These are phyloP conservation scores for Marchantia polymorpha DNA, from an alignment of 225 moss, liverwort and hornwort genomes.

Conservation along the genomic window DNA sequence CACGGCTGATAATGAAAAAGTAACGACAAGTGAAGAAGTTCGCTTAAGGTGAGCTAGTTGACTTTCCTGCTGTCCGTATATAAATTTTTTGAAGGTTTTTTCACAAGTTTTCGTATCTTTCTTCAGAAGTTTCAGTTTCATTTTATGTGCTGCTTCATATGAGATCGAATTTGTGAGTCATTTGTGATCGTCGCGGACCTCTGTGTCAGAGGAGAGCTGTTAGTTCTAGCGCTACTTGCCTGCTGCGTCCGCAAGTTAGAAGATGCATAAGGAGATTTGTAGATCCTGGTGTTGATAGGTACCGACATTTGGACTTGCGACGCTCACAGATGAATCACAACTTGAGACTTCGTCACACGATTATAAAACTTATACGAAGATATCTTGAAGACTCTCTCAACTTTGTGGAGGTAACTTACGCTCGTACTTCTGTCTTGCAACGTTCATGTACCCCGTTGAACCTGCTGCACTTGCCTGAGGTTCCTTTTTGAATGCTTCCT, in stretches of 20 bases:
- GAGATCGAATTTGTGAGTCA: background rate
- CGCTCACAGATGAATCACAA: constrained; percentile 88
- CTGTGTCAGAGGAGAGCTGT: background rate
- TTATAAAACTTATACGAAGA: constrained; percentile 85
- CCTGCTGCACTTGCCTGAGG: background rate
- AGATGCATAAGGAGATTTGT: constrained; percentile 65
- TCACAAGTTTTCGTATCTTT: background rate
- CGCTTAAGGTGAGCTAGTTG: constrained; percentile 67
- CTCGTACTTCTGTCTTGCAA: background rate
- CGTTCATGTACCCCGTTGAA: background rate
- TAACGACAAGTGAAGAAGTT: constrained; percentile 84
- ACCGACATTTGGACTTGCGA: constrained; percentile 91
- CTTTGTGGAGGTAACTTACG: constrained; percentile 72
- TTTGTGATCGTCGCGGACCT: too few species aligned
- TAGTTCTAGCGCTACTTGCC: background rate
- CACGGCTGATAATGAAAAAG: constrained; percentile 76
- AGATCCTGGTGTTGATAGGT: constrained; percentile 71
- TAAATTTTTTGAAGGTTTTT: background rate
- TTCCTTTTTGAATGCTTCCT: background rate
- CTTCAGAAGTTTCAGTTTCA: background rate
- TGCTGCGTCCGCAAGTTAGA: constrained; percentile 26
- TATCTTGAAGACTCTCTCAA: constrained; percentile 86
- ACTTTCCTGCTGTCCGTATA: background rate
- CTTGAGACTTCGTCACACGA: constrained; percentile 81
- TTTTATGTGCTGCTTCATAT: background rate